A percentile compares a stretch with the other conserved stretches of the same genome.
These are phyloP conservation scores for Huntiella abstrusa DNA, from an alignment of 2,329 filamentous ascomycete genomes.

Conservation along the genomic window DNA sequence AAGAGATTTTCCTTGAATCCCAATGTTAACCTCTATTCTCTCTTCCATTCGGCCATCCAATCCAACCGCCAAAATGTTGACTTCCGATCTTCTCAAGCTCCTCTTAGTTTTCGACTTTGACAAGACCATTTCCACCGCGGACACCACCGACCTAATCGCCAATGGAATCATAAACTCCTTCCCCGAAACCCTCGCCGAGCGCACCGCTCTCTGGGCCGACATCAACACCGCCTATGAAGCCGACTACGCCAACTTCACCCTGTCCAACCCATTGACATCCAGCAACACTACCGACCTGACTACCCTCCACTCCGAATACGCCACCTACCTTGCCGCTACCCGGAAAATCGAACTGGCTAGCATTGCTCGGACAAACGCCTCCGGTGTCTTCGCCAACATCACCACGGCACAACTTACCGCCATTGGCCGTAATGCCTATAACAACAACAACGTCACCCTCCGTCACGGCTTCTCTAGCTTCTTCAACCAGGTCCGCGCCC, in stretches of 20 bases:
- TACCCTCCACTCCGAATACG: slow-evolving; percentile 22
- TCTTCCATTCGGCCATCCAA: not conserved
- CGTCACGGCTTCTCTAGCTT: not conserved
- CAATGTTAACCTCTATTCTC: not conserved
- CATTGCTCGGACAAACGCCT: slow-evolving; percentile 23
- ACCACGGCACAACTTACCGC: slow-evolving; percentile 16
- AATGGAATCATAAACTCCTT: slow-evolving; percentile 23
- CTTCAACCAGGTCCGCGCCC: slow-evolving; percentile 16
- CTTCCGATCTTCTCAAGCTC: slow-evolving; percentile 10
- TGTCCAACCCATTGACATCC: slow-evolving; percentile 17
- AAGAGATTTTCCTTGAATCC: not conserved
- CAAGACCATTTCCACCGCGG: slow-evolving; percentile 35
- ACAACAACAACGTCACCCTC: slow-evolving; percentile 21
- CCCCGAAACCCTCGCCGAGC: slow-evolving; percentile 18
- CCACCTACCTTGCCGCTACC: slow-evolving; percentile 16
- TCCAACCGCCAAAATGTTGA: not conserved
- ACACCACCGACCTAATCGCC: slow-evolving; percentile 32
- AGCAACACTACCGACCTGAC: not conserved
- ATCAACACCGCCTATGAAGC: slow-evolving; percentile 19
- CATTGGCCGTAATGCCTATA: slow-evolving; percentile 6
- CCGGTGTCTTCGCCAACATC: slow-evolving; percentile 23
- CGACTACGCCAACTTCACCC: slow-evolving; percentile 17
- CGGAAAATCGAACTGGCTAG: slow-evolving; percentile 28
- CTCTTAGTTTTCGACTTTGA: slow-evolving; percentile 39
- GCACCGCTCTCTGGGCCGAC: slow-evolving; percentile 7